phyloP scores from a whole-genome alignment of 352 stramenopile species.

The Phytophthora pistaciae region DNA sequence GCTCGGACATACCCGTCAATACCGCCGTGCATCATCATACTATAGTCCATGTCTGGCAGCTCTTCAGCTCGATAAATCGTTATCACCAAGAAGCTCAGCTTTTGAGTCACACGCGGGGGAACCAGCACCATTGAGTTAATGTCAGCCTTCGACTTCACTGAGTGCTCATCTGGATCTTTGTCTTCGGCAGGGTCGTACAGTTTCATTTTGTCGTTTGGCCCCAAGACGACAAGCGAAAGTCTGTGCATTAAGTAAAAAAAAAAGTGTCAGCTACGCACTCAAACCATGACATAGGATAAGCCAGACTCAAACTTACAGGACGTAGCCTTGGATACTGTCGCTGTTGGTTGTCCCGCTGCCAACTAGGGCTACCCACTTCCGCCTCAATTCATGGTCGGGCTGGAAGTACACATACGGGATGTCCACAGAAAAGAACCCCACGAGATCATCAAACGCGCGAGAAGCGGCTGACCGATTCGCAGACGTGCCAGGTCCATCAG shows the following conservation, averaged over 20 bases:
- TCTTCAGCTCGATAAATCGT: constrained; percentile 83
- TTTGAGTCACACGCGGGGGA: constrained; percentile 76
- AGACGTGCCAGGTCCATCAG: constrained; percentile 52
- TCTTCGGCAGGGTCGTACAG: constrained; percentile 63
- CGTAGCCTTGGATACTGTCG: constrained; percentile 91
- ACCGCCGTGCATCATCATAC: constrained; percentile 63
- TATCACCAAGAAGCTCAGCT: constrained; percentile 81
- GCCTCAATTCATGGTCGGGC: constrained; percentile 88
- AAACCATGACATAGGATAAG: not conserved
- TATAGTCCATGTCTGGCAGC: constrained; percentile 88
- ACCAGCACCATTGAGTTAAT: constrained; percentile 87
- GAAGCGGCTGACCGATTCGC: constrained; percentile 39
- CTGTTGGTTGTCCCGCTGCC: constrained; percentile 75
- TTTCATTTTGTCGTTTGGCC: constrained; percentile 83
- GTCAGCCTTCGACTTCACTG: constrained; percentile 61
- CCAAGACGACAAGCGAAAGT: constrained; percentile 88
- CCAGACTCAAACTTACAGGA: constrained; percentile 55
- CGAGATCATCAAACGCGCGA: constrained; percentile 73
- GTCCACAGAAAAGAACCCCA: constrained; percentile 89
- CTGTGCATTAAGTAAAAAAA: constrained; percentile 45
- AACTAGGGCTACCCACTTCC: constrained; percentile 92
- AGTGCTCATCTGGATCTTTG: constrained; percentile 44
- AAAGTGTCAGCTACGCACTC: constrained; percentile 1
- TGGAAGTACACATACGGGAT: constrained; percentile 89
- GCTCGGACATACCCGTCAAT: constrained; percentile 88